phyloP scores from a whole-genome alignment of 2,329 filamentous ascomycete species.

The Coniochaeta hoffmannii region DNA sequence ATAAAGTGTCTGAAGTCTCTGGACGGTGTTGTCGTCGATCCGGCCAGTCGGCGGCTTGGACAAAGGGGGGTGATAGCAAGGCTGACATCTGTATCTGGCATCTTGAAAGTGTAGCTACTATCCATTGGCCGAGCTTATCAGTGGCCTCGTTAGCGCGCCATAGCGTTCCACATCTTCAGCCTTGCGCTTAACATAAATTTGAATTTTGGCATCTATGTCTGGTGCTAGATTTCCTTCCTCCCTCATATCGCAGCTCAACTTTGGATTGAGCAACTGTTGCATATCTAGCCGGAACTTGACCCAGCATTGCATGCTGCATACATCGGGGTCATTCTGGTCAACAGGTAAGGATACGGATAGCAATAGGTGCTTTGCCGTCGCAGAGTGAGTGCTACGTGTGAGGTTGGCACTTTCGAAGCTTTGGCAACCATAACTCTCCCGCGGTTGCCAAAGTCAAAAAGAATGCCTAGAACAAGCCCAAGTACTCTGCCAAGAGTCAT shows the following conservation, averaged over 20 bases:
- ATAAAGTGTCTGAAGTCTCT: not conserved
- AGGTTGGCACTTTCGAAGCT: constrained; percentile 84
- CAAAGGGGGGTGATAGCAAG: not conserved
- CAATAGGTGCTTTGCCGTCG: not conserved
- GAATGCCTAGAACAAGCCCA: constrained; percentile 69
- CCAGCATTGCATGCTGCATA: not conserved
- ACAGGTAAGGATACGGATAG: not conserved
- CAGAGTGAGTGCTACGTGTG: not conserved
- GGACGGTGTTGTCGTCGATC: not conserved
- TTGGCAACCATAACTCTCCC: constrained; percentile 55
- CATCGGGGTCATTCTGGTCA: not conserved
- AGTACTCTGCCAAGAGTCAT: constrained; percentile 81
- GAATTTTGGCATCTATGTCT: not conserved
- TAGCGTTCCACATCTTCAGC: not conserved
- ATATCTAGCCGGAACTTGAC: not conserved
- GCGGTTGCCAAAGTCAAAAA: constrained; percentile 83
- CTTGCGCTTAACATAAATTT: not conserved
- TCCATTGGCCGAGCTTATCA: not conserved
- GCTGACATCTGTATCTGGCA: not conserved
- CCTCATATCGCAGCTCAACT: not conserved
- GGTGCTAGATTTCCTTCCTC: not conserved
- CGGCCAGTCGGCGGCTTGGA: not conserved
- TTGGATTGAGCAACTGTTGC: not conserved
- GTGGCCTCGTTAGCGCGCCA: not conserved
- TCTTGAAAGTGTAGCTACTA: not conserved